phyloP scores from a whole-genome alignment of 495 filamentous ascomycete species.

The Aspergillus steynii region DNA sequence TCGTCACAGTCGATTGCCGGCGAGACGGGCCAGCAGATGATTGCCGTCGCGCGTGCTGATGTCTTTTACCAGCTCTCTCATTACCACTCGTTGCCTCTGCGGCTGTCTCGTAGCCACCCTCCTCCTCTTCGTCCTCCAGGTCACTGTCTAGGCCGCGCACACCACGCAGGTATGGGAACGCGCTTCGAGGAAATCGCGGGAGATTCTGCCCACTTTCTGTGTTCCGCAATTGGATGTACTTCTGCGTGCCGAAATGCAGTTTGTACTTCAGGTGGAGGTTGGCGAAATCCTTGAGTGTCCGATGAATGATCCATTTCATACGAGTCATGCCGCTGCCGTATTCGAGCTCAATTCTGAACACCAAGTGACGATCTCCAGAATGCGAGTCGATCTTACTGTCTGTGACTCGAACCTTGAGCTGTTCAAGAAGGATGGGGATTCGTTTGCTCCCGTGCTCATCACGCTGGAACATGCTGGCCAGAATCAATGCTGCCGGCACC shows the following conservation, averaged over 20 bases:
- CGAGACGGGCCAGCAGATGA: conserved; percentile 57
- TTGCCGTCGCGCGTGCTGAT: conserved; percentile 42
- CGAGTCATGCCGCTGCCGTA: conserved; percentile 93
- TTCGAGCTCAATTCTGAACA: conserved; percentile 91
- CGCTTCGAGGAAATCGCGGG: conserved; percentile 83
- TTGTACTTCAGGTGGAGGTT: conserved; percentile 95
- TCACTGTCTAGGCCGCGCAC: conserved; percentile 76
- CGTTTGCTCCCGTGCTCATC: conserved; percentile 95
- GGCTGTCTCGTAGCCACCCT: conserved; percentile 57
- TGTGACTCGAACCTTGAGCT: conserved; percentile 83
- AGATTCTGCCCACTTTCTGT: conserved; percentile 58
- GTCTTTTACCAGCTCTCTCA: conserved; percentile 51
- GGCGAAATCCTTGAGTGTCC: conserved; percentile 83
- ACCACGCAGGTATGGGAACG: conserved; percentile 88
- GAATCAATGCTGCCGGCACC: conserved; percentile 84
- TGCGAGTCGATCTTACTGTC: conserved; percentile 69
- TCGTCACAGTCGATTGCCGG: conserved; percentile 58
- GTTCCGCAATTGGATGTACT: conserved; percentile 64
- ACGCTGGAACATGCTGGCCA: conserved; percentile 95
- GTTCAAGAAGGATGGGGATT: conserved; percentile 92
- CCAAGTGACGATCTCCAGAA: conserved; percentile 74
- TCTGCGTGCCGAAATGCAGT: conserved; percentile 75
- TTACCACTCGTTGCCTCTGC: conserved; percentile 58
- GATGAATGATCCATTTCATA: conserved; percentile 95
- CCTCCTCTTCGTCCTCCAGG: conserved; percentile 81